phyloP scores from a whole-genome alignment of 805 yeast genomes.

The Candida maris region DNA sequence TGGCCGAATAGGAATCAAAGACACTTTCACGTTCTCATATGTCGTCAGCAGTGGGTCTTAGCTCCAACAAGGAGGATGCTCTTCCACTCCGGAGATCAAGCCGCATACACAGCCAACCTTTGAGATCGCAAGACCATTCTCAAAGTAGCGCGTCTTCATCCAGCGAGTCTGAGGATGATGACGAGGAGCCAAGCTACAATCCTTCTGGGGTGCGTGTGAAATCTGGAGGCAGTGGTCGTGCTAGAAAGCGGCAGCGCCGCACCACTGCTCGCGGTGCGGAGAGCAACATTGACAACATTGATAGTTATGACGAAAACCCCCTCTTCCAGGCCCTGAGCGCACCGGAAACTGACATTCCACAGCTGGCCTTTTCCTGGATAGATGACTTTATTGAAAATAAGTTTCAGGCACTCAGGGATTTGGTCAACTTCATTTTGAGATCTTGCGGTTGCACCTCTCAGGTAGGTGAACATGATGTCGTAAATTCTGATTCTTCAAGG shows the following conservation, averaged over 20 bases:
- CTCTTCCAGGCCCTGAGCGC: constrained; percentile 50
- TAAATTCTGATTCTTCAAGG: constrained; percentile 47
- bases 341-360: constrained; percentile 46
- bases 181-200: constrained; percentile 19
- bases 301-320: constrained; percentile 44
- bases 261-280: constrained; percentile 14
- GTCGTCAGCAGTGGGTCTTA: constrained; percentile 4
- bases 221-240: constrained; percentile 24
- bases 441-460: constrained; percentile 68
- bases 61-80: neutral
- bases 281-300: constrained; percentile 36
- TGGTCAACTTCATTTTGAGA: constrained; percentile 67
- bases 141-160: constrained; percentile 7
- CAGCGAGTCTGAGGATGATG: constrained; percentile 17
- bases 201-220: constrained; percentile 12
- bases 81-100: constrained; percentile 13
- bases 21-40: too few relatives aligned
- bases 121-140: constrained; percentile 11
- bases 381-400: constrained; percentile 44
- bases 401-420: constrained; percentile 50
- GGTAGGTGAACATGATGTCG: constrained; percentile 73
- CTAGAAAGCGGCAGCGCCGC: constrained; percentile 24
- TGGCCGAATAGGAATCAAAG: too few relatives aligned
- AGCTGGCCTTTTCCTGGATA: constrained; percentile 55
- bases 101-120: constrained; percentile 10